A percentile compares a stretch with the other conserved stretches of the same genome.
Conservation (phyloP, 2,329 filamentous ascomycete genomes). For the Clonostachys rosea region DNA sequence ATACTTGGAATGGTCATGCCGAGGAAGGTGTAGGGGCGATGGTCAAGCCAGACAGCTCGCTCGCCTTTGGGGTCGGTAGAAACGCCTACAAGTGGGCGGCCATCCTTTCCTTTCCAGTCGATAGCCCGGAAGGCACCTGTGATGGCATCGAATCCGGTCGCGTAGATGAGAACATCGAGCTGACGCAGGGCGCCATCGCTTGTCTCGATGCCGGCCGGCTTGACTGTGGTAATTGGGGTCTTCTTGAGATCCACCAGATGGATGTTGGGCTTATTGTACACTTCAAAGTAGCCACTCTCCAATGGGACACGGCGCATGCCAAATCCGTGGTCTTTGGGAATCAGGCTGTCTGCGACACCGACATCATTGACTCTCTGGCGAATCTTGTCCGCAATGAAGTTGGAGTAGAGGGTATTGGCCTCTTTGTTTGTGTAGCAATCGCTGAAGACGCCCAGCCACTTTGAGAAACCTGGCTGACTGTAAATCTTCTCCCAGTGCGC, state of each 20-base stretch:
- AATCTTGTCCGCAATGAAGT: constrained; percentile 42
- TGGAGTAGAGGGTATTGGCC: constrained; percentile 37
- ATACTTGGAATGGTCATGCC: too few species aligned
- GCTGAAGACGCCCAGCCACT: constrained; percentile 35
- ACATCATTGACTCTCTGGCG: constrained; percentile 37
- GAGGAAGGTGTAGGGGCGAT: too few species aligned
- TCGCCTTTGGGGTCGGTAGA: too few species aligned
- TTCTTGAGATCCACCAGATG: constrained; percentile 37
- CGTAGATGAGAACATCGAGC: constrained; percentile 17
- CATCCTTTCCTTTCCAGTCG: constrained; percentile 24
- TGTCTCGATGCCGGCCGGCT: constrained; percentile 28
- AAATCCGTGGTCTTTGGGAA: constrained; percentile 37
- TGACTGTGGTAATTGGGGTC: constrained; percentile 33
- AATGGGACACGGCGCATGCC: constrained; percentile 39
- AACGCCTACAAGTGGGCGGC: constrained; percentile 16
- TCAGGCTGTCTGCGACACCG: constrained; percentile 35
- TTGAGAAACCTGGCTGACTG: too few species aligned
- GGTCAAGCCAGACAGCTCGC: too few species aligned
- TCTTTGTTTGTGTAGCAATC: constrained; percentile 34
- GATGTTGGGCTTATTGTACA: constrained; percentile 37
- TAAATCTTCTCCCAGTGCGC: too few species aligned
- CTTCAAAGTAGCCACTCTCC: constrained; percentile 44
- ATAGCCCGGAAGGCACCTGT: constrained; percentile 33
- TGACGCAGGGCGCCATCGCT: constrained; percentile 22
- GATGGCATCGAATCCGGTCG: constrained; percentile 36